Evolutionary conservation across 768 basidiomycete species (phyloP).

Genomic region (Pulveroboletus sp.): DNA sequence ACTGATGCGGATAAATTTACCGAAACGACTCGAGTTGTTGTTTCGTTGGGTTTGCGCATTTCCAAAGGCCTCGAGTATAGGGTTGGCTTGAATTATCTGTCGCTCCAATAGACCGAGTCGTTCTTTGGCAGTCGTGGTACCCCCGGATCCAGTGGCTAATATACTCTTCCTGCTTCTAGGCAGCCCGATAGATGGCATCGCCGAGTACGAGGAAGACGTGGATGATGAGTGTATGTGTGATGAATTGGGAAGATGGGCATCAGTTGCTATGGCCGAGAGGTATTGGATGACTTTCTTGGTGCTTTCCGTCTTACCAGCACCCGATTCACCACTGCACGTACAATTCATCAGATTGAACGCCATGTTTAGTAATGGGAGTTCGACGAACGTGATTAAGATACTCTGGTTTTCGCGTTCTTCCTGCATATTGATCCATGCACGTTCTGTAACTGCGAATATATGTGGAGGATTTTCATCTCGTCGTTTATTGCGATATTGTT

Average conservation of each 20-base stretch:
- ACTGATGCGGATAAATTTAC: conserved; percentile 95
- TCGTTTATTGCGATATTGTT: conserved; percentile 87
- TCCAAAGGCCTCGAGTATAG: conserved; percentile 95
- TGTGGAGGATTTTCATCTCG: conserved; percentile 94
- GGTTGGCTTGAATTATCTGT: conserved; percentile 97
- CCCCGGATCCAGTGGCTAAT: conserved; percentile 42
- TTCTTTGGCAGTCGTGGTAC: conserved; percentile 58
- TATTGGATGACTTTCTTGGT: conserved; percentile 99
- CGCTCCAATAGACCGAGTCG: conserved; percentile 87
- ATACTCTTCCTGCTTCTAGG: conserved; percentile 62
- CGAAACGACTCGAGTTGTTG: conserved; percentile 98
- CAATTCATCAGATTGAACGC: conserved; percentile 10
- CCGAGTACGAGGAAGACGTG: conserved; percentile 48
- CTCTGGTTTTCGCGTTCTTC: conserved; percentile 97
- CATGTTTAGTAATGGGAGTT: not conserved
- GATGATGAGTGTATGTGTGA: conserved; percentile 71
- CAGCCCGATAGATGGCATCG: conserved; percentile 65
- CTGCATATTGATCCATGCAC: conserved; percentile 98
- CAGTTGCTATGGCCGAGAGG: conserved; percentile 93
- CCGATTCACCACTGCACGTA: conserved; percentile 83
- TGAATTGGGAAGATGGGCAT: conserved; percentile 54
- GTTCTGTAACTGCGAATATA: conserved; percentile 94
- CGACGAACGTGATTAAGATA: conserved; percentile 91
- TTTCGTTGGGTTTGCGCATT: conserved; percentile 98
- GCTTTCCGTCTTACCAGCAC: conserved; percentile 98